Conservation (phyloP, 2,329 filamentous ascomycete species). For the Scedosporium aurantiacum region DNA sequence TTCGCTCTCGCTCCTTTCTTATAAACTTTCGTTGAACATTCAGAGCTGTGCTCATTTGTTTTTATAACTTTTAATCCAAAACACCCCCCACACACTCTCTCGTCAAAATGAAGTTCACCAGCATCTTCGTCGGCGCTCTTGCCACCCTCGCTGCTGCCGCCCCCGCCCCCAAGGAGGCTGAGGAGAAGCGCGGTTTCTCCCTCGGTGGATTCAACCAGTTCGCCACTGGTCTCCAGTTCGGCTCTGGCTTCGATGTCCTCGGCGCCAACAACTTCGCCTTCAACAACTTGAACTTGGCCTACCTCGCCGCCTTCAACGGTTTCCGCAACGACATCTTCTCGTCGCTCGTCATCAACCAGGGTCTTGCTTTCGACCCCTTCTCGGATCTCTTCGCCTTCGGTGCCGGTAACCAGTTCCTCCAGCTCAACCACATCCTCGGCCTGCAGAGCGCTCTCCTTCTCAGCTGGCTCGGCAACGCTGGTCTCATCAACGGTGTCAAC, state of each 20-base stretch:
- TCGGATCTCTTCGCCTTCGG: slow-evolving; percentile 33
- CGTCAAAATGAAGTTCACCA: slow-evolving; percentile 38
- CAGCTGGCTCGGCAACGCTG: slow-evolving; percentile 20
- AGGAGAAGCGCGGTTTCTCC: slow-evolving; percentile 23
- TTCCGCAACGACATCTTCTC: slow-evolving; percentile 32
- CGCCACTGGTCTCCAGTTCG: slow-evolving; percentile 25
- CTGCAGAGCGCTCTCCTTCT: slow-evolving; percentile 29
- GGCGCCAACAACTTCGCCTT: slow-evolving; percentile 29
- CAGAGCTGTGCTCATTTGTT: slow-evolving; percentile 32
- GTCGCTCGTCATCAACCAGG: slow-evolving; percentile 20
- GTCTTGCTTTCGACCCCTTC: slow-evolving; percentile 28
- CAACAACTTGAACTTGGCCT: slow-evolving; percentile 28
- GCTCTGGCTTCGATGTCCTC: slow-evolving; percentile 25
- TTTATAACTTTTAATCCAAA: slow-evolving; percentile 14
- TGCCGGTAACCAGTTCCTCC: slow-evolving; percentile 29
- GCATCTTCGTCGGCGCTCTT: slow-evolving; percentile 31
- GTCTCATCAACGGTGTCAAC: slow-evolving; percentile 20
- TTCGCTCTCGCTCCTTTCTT: slow-evolving; percentile 29
- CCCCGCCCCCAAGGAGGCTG: slow-evolving; percentile 21
- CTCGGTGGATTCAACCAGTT: slow-evolving; percentile 28
- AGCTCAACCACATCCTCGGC: slow-evolving; percentile 27
- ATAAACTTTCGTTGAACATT: slow-evolving; percentile 24
- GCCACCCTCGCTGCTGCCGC: slow-evolving; percentile 33
- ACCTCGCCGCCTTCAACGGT: slow-evolving; percentile 35
- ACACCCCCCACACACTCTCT: slow-evolving; percentile 15